Conservation (phyloP, 2,329 filamentous ascomycete genomes). For the Cladosporium sphaerospermum region DNA sequence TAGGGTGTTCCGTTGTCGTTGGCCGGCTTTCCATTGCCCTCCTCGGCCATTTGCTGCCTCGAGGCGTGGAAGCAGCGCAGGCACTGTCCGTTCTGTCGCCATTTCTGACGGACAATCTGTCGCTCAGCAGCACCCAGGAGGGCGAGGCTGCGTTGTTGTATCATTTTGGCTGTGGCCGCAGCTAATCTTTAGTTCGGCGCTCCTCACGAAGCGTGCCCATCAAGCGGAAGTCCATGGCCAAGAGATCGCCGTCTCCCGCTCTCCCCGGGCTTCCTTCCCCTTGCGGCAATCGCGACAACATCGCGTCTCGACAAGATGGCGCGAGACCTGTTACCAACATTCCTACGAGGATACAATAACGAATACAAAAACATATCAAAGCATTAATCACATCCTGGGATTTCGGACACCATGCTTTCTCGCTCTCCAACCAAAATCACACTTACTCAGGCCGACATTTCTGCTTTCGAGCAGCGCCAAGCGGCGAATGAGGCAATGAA, state of each 20-base stretch:
- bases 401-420: slow-evolving; percentile 26
- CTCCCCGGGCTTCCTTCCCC: slow-evolving; percentile 8
- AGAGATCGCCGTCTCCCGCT: background rate
- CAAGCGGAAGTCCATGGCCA: background rate
- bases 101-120: slow-evolving; percentile 17
- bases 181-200: background rate
- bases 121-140: slow-evolving; percentile 15
- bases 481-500: slow-evolving; percentile 22
- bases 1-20: slow-evolving; percentile 7
- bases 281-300: slow-evolving; percentile 9
- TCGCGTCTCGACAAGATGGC: background rate
- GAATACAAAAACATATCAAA: background rate
- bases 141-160: slow-evolving; percentile 1
- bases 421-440: slow-evolving; percentile 31
- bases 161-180: background rate
- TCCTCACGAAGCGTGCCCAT: too few species aligned
- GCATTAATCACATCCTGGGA: background rate
- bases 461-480: slow-evolving; percentile 29
- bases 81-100: slow-evolving; percentile 18
- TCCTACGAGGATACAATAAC: background rate
- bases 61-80: slow-evolving; percentile 21
- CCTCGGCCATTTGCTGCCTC: slow-evolving; percentile 3
- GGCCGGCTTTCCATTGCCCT: background rate
- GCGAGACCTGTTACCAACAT: too few species aligned
- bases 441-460: slow-evolving; percentile 30